Base-by-base conservation (phyloP, 495 filamentous ascomycete species). In the Aspergillus haitiensis region DNA sequence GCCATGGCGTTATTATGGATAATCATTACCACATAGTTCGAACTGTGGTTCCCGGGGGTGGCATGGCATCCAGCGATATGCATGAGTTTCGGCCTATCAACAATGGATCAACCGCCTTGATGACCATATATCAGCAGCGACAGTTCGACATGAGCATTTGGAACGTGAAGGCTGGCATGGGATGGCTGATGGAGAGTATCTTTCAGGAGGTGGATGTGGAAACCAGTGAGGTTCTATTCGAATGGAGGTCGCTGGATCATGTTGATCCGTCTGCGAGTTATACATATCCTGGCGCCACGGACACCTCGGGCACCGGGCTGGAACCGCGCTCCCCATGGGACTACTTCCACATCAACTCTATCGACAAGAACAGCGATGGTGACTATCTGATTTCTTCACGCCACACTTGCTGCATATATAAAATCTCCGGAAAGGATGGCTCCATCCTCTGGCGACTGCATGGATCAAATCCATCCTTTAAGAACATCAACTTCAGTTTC, bases 311-410 rank as follows among this genome's bases (percentile, higher is more conserved):
- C 35, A 73, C 77, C 21, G 75, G 75, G 50, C 63, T 78, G 65
- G 63, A 72, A 46, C 68, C 74, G 44, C 66, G 64, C 56, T 67
- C 80, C 59, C 79, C 84, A 5, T 86, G 81, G 80, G 83, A 88
- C 67, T 86, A 82, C 67, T 86, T 86, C 72, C 84, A 86, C 68
- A 83, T 88, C 70, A 86, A 86, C 68, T 84, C 81, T 16, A 74
- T 88, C 52, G 83, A 86, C 63, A 85, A 84, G 67, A 79, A 83
- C 64, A 45, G 46, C 0, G 76, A 79, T 5, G 82, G 84, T 6
- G 80, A 84, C 68, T 86, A 86, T 64, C 64, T 86, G 40, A 80
- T 86, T 31, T 86, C 84, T 2, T 81, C 81, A 7, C 81, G 85
- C 6, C 80, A 86, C 63, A 80, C 79, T 1, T 80, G 78, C 64